phyloP scores from a whole-genome alignment of 2,329 filamentous ascomycete species.

The Leptosphaerulina australis region DNA sequence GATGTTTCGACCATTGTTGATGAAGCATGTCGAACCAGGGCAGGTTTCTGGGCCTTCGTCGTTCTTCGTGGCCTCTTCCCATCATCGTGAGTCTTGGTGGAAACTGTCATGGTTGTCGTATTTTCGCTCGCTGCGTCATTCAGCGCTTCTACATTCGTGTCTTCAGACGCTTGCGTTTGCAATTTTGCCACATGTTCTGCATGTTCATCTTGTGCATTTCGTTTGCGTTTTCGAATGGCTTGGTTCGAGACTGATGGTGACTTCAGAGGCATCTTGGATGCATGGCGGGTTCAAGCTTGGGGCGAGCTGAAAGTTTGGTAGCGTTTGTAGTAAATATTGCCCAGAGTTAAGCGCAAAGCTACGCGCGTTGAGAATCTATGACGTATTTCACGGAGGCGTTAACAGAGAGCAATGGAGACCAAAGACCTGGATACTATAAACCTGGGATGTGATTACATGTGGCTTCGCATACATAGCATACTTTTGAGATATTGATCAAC shows the following conservation, averaged over 20 bases:
- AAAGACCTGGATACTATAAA: background rate
- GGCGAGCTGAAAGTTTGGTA: background rate
- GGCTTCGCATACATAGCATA: background rate
- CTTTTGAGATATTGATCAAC: background rate
- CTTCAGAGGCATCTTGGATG: slow-evolving; percentile 38
- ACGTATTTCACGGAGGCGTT: slow-evolving; percentile 3
- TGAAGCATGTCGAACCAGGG: slow-evolving; percentile 52
- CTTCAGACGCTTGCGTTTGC: slow-evolving; percentile 5
- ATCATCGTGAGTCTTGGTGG: slow-evolving; percentile 64
- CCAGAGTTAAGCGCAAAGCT: slow-evolving; percentile 6
- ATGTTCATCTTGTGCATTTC: slow-evolving; percentile 36
- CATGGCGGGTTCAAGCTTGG: background rate
- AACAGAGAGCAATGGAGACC: background rate
- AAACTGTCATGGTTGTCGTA: slow-evolving; percentile 53
- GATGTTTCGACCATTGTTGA: slow-evolving; percentile 59
- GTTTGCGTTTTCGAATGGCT: slow-evolving; percentile 54
- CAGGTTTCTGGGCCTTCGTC: slow-evolving; percentile 49
- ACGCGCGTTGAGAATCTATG: slow-evolving; percentile 6
- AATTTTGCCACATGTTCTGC: slow-evolving; percentile 14
- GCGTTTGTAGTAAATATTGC: slow-evolving; percentile 1
- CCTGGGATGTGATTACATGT: background rate
- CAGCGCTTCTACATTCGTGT: slow-evolving; percentile 7
- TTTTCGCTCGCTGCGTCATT: slow-evolving; percentile 15
- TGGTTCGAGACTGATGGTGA: slow-evolving; percentile 54
- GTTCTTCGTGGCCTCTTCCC: slow-evolving; percentile 58